Evolutionary conservation across 2,329 filamentous ascomycete species (phyloP), one percentile per base, ranked within the genome.

Genomic region (Thelonectria rubi): DNA sequence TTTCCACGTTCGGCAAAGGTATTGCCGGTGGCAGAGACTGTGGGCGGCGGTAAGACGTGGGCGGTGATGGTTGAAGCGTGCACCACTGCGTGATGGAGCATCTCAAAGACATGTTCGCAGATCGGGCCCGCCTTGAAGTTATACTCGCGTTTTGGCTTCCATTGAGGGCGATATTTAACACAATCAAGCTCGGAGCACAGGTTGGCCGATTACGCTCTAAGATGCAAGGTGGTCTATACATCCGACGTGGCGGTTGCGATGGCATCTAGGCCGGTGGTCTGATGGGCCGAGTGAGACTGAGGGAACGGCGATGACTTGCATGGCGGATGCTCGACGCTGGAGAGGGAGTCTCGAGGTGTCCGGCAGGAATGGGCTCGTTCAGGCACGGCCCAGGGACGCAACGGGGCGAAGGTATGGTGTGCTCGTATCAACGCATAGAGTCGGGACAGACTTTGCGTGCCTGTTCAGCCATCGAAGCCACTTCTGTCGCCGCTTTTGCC

Each of bases 401-500:
- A 37, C 34, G 15, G 34, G 34, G 34, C 15, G 34, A 14, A 5
- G 4, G 12, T 15, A 37, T 15, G 34, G 34, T 10, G 34, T 37
- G 34, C 15, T 37, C 34, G 34, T 37, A 30, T 30, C 26, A 30
- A 30, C 5, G 7, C 21, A 9, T 30, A 15, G 34, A 37, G 15
- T 5, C 3, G 11, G 34, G 6, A 37, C 34, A 37, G 34, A 12
- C 12, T 46, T 46, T 24, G 51, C n/a, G 40, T 15, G 39, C 9
- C 26, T 45, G n/a, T 37, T 45, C 11, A 17, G 40, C 26, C 12
- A 24, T 11, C 34, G 30, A 14, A 21, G 26, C 26, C 26, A 32
- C 17, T 20, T 46, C 40, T 34, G 39, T 53, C 30, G 39, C 51
- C 40, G 39, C 51, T 46, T 54, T 54, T 54, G 40, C 26, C 21